A percentile compares a stretch with the other conserved stretches of the same genome.
Evolutionary conservation across 2,329 filamentous ascomycete species (phyloP).

Genomic region (Aschersonia sp.): DNA sequence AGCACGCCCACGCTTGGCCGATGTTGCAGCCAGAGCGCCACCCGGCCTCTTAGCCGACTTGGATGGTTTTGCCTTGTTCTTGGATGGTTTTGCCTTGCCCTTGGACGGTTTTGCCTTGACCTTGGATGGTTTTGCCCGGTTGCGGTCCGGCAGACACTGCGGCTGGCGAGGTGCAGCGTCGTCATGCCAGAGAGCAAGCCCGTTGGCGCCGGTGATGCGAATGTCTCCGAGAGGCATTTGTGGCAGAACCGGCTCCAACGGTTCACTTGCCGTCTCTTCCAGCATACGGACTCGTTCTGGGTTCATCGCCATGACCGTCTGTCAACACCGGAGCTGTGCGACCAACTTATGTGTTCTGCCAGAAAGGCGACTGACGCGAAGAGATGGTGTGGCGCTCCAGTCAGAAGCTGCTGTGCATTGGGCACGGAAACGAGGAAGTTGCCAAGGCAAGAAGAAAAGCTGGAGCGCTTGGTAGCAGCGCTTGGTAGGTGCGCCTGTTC

Average conservation of each 20-base stretch:
- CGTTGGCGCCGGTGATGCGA: conserved; percentile 4
- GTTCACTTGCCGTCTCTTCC: conserved; percentile 4
- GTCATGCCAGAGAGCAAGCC: background rate
- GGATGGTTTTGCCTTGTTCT: too few species aligned
- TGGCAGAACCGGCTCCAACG: background rate
- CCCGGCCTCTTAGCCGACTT: background rate
- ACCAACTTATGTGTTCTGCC: too few species aligned
- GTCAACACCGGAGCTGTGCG: too few species aligned
- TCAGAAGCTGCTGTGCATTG: too few species aligned
- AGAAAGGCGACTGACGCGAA: too few species aligned
- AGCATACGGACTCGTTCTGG: conserved; percentile 14
- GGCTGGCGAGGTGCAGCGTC: background rate
- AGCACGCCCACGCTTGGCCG: background rate
- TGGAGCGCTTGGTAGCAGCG: too few species aligned
- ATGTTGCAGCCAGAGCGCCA: background rate
- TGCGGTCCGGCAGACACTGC: background rate
- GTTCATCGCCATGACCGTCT: conserved; percentile 8
- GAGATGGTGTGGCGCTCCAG: too few species aligned
- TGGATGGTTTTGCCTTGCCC: too few species aligned
- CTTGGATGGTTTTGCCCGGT: background rate
- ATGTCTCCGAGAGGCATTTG: background rate
- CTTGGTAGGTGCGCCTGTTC: too few species aligned
- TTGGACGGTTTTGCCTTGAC: too few species aligned
- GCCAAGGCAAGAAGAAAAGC: too few species aligned
- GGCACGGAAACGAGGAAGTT: too few species aligned